Evolutionary conservation across 257 asterid genomes (phyloP), one percentile per base, ranked within the genome.

Genomic region (Gynochthodes officinalis): DNA sequence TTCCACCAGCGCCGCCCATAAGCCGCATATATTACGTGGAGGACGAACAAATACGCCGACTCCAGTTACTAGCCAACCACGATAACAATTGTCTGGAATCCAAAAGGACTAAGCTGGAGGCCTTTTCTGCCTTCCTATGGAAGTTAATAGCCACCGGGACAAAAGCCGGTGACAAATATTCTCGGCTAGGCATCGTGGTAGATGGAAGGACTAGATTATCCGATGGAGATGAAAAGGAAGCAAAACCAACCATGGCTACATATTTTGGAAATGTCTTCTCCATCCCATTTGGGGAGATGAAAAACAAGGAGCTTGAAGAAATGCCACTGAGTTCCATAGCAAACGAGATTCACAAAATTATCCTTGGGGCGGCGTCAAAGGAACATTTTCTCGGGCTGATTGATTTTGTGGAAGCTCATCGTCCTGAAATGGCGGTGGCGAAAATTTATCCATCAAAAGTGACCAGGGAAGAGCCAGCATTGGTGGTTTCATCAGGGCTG

Each of bases 331-430:
- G 72, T 63, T 80, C 81, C 82, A 80, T 76, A 52, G 93, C 95
- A 0, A 60, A 76, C 15, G 86, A 78, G 44, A 81, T 89, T 18
- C 93, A 84, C 8, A 74, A 72, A 16, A 84, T 89, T 61, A 23
- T 89, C 50, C 71, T 71, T 0, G 37, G 7, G 0, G 89, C 88
- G 0, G 54, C 73, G 44, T 77, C 84, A 2, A 82, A 75, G 49
- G 96, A 91, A 69, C 97, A 91, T 77, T 91, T 89, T 66, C 81
- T 88, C 1, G 96, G 88, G 57, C 70, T 91, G 75, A 75, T 89
- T 3, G 96, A 89, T 59, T 89, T 82, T 84, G 93, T 91, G 70
- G 97, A 91, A 83, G 87, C 81, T 80, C 87, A 74, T 50, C 95
- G 96, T n/a, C 95, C 95, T 0, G 79, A 79, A 64, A 76, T 52